Base-by-base conservation (phyloP, 495 filamentous ascomycete species). In the Acidomyces sp. region DNA sequence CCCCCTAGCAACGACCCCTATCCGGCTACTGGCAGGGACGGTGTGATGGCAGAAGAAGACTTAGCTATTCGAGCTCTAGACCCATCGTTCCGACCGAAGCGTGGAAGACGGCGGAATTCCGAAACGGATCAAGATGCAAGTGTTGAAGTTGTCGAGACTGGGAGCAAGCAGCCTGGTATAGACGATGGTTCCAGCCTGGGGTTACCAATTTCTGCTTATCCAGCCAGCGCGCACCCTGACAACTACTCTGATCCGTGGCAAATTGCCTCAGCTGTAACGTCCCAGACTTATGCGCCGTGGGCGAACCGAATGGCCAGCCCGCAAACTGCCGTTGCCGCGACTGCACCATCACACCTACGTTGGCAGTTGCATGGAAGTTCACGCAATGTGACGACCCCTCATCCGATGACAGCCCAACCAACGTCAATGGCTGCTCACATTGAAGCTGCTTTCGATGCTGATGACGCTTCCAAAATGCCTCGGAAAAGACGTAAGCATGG, bases 1-100 rank as follows among this genome's bases (percentile, higher is more conserved):
- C 90, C 90, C 4, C 62, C 66, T 17, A 55, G 61, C 3, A 65
- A 71, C 33, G 68, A 74, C 34, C 66, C 77, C 4, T 70, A 75
- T 11, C 76, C 79, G 0, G 73, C 81, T 13, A 67, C 70, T 16
- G 75, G 71, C 16, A 76, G 90, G 26, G 90, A 95, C 55, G 87
- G 86, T 16, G 88, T 97, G 1, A 70, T 80, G 2, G 59, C 84
- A 5, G 88, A 95, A 62, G 90, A 95, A 56, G 90, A 97, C 55
- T 74, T 95, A 41, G 90, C 88, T 2, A 67, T 97, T 18, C 71
- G 90, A 27, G 86, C 90, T 20, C 67, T 97, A 9, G 69, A 94
- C 26, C 88, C 90, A 16, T 80, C 92, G 47, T 87, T 85, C 55
- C 78, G 85, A 49, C 90, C 90, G 0, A 88, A 92, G 49, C 74